Conservation (phyloP, 108 stramenopile genomes). For the Fragilariopsis cylindrus region DNA sequence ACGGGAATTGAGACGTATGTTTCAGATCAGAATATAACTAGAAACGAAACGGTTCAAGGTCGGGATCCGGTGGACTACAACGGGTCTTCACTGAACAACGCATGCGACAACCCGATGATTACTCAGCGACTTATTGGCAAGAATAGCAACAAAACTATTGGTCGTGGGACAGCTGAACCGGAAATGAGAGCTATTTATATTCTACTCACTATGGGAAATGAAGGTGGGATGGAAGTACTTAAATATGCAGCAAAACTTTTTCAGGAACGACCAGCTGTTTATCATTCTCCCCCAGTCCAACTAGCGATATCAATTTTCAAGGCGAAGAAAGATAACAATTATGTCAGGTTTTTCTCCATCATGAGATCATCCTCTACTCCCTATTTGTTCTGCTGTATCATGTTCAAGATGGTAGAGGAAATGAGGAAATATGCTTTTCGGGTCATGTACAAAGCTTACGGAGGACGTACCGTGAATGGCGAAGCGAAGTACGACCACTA, state of each 20-base stretch:
- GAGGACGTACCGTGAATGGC: conserved; percentile 64
- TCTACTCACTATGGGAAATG: conserved; percentile 82
- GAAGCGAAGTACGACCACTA: conserved; percentile 78
- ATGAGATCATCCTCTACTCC: conserved; percentile 67
- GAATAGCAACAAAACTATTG: conserved; percentile 31
- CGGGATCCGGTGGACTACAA: conserved; percentile 73
- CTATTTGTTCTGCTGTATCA: conserved; percentile 80
- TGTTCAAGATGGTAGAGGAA: conserved; percentile 89
- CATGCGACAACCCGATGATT: conserved; percentile 24
- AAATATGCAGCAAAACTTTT: conserved; percentile 80
- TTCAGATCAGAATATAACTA: not conserved
- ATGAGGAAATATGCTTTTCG: conserved; percentile 79
- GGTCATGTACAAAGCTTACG: conserved; percentile 80
- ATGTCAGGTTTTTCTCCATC: conserved; percentile 80
- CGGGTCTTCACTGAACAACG: conserved; percentile 60
- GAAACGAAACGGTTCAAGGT: conserved; percentile 57
- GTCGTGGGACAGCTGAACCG: conserved; percentile 83
- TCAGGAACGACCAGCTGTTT: conserved; percentile 66
- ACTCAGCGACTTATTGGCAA: conserved; percentile 63
- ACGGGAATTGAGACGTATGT: conserved; percentile 35
- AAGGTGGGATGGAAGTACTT: conserved; percentile 91
- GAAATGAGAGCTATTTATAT: conserved; percentile 89
- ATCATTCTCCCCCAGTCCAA: conserved; percentile 80
- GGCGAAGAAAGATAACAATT: conserved; percentile 82
- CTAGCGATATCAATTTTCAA: conserved; percentile 82